Percentiles rank a stretch among this genome's conserved stretches.
These are phyloP conservation scores for Russula sp. DNA, from an alignment of 768 basidiomycete species.

Conservation along the genomic window DNA sequence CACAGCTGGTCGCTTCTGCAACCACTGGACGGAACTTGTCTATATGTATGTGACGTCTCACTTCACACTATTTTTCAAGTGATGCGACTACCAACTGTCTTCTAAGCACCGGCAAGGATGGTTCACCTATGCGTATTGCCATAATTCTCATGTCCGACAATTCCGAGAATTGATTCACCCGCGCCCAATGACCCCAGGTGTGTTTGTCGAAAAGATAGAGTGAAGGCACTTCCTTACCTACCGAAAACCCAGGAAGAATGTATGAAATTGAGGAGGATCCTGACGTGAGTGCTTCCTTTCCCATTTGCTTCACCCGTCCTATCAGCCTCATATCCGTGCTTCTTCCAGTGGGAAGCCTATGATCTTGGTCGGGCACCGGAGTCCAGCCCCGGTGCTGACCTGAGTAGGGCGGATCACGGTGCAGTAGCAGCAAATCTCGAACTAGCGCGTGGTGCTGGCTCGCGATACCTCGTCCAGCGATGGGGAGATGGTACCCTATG, in stretches of 20 bases:
- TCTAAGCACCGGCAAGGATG: constrained; percentile 77
- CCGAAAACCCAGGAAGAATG: constrained; percentile 41
- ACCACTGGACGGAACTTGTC: constrained; percentile 71
- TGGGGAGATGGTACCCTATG: constrained; percentile 91
- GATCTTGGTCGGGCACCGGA: constrained; percentile 67
- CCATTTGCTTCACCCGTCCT: constrained; percentile 20
- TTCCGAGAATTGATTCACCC: constrained; percentile 77
- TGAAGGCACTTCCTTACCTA: not conserved
- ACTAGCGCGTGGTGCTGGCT: constrained; percentile 71
- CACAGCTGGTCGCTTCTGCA: constrained; percentile 80
- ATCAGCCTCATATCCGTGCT: constrained; percentile 23
- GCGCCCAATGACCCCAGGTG: constrained; percentile 62
- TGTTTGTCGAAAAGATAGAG: constrained; percentile 24
- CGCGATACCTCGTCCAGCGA: constrained; percentile 86
- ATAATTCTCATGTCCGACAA: constrained; percentile 91
- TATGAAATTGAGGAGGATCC: constrained; percentile 83
- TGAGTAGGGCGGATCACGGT: constrained; percentile 59
- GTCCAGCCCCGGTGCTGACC: constrained; percentile 51
- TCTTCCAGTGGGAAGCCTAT: constrained; percentile 64
- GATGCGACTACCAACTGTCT: constrained; percentile 1
- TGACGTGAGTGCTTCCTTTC: constrained; percentile 46
- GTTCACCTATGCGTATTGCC: constrained; percentile 98
- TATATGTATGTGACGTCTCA: constrained; percentile 61
- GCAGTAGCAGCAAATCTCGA: constrained; percentile 66
- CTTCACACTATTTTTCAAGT: constrained; percentile 24